These are phyloP conservation scores for Cucumis cinereus DNA, from an alignment of 306 rosid species.

Conservation along the genomic window DNA sequence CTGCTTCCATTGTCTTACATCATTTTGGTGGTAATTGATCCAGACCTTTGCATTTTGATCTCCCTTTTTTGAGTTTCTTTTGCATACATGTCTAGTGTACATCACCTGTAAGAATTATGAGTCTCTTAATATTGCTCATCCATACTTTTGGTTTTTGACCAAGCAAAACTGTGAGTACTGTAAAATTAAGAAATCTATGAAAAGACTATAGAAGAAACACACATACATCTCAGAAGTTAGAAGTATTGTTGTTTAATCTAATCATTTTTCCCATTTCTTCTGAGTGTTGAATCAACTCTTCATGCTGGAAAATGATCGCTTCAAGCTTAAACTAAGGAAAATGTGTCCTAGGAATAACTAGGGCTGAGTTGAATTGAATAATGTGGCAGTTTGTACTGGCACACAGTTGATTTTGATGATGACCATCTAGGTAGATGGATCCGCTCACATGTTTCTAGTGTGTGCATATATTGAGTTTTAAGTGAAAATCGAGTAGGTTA, in stretches of 20 bases:
- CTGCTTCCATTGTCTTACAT: constrained; percentile 88
- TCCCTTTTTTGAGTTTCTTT: not conserved
- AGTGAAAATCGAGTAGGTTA: not conserved
- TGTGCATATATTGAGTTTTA: not conserved
- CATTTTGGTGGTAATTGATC: constrained; percentile 67
- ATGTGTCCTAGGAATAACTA: not conserved
- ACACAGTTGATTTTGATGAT: not conserved
- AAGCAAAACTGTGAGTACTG: not conserved
- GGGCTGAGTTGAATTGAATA: not conserved
- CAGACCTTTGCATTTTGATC: not conserved
- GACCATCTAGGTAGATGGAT: not conserved
- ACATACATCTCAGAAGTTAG: not conserved
- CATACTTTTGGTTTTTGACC: not conserved
- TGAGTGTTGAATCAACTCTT: not conserved
- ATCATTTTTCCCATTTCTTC: not conserved
- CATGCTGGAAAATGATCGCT: not conserved
- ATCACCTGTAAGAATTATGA: not conserved
- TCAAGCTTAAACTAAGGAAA: not conserved
- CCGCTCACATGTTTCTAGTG: not conserved
- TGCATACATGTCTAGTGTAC: not conserved
- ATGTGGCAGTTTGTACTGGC: not conserved
- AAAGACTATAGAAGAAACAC: not conserved
- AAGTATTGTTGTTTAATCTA: not conserved
- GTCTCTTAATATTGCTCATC: not conserved
- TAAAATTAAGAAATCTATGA: not conserved